Evolutionary conservation across 2,329 filamentous ascomycete species (phyloP).

Genomic region (Cladophialophora immunda): DNA sequence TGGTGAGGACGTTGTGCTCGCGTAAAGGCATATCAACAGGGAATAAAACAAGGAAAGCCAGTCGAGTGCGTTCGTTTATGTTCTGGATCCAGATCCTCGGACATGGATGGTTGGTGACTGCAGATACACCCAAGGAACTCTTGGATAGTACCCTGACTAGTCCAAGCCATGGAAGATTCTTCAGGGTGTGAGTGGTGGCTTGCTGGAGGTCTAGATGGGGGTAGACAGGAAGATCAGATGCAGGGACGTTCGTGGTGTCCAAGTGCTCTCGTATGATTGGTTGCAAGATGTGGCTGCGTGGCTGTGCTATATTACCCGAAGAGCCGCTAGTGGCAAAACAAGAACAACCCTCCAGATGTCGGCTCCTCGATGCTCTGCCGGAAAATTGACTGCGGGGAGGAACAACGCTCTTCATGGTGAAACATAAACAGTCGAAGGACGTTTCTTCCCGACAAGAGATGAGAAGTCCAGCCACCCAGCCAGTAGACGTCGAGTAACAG

Average conservation of each 20-base stretch:
- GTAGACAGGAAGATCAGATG: conserved; percentile 16
- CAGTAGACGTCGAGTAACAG: background rate
- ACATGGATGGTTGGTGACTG: conserved; percentile 8
- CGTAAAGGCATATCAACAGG: conserved; percentile 21
- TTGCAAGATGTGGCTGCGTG: conserved; percentile 32
- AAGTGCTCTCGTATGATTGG: conserved; percentile 21
- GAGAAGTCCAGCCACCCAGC: background rate
- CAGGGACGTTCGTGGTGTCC: conserved; percentile 1
- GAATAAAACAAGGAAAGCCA: conserved; percentile 27
- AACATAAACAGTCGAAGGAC: background rate
- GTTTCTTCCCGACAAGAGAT: background rate
- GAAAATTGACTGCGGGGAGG: conserved; percentile 4
- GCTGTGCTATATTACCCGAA: conserved; percentile 28
- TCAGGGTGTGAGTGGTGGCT: conserved; percentile 23
- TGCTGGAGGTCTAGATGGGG: conserved; percentile 23
- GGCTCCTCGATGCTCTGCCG: background rate
- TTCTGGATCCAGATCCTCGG: conserved; percentile 29
- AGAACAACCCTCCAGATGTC: conserved; percentile 5
- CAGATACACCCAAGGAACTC: background rate
- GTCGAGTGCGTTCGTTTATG: conserved; percentile 19
- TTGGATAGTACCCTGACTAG: conserved; percentile 19
- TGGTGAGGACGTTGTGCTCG: conserved; percentile 10
- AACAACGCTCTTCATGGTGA: background rate
- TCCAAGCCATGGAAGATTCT: conserved; percentile 12
- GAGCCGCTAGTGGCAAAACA: conserved; percentile 24